Evolutionary conservation across 805 yeast species (phyloP).

Genomic region (Metschnikowia kunwiensis): DNA sequence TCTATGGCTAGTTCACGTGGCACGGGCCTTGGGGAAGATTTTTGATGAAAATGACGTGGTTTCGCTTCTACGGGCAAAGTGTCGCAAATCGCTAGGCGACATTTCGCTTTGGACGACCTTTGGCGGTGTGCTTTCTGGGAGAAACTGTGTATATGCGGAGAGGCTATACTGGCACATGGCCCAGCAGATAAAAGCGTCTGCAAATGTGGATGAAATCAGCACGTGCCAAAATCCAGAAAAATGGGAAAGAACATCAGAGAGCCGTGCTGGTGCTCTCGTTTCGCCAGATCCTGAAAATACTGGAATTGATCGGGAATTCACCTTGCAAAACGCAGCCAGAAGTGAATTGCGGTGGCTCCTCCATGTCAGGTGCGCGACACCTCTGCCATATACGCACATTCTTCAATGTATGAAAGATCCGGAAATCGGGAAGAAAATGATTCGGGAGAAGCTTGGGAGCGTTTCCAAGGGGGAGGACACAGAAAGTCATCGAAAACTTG

Average conservation of each 20-base stretch:
- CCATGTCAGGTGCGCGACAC: slow-evolving; percentile 9
- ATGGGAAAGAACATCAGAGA: too few species aligned
- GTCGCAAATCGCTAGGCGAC: slow-evolving; percentile 17
- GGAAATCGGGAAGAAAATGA: background rate
- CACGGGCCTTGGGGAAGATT: slow-evolving; percentile 8
- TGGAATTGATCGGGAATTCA: too few species aligned
- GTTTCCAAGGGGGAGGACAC: background rate
- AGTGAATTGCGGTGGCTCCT: slow-evolving; percentile 18
- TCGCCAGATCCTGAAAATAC: too few species aligned
- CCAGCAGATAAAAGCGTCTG: background rate
- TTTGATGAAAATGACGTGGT: slow-evolving; percentile 10
- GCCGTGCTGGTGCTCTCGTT: too few species aligned
- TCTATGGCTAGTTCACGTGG: slow-evolving; percentile 25
- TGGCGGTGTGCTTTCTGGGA: slow-evolving; percentile 5
- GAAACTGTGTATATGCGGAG: background rate
- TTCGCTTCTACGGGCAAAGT: slow-evolving; percentile 4
- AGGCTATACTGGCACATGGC: background rate
- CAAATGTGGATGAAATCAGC: too few species aligned
- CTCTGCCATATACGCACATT: slow-evolving; percentile 14
- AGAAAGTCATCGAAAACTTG: too few species aligned
- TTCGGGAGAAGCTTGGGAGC: background rate
- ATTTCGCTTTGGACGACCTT: slow-evolving; percentile 20
- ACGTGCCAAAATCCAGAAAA: too few species aligned
- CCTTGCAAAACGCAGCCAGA: slow-evolving; percentile 1
- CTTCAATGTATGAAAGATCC: slow-evolving; percentile 1